Conservation (phyloP, 2,329 filamentous ascomycete genomes). For the Cytospora piceicola region DNA sequence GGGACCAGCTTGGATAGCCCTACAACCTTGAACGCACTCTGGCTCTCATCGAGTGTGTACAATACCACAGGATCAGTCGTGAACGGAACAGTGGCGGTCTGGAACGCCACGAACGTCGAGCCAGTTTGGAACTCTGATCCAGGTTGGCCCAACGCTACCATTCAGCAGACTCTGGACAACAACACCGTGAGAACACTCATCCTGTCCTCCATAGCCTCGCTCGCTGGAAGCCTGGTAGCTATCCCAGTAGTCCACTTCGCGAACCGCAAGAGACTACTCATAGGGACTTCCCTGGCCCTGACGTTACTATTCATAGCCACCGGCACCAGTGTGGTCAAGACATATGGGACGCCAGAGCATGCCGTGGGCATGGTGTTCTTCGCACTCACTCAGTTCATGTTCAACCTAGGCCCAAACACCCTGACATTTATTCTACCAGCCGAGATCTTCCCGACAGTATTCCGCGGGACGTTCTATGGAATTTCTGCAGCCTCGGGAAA, state of each 20-base stretch:
- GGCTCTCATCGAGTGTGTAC: slow-evolving; percentile 35
- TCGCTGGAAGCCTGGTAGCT: slow-evolving; percentile 30
- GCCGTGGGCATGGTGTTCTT: slow-evolving; percentile 32
- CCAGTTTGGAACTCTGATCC: slow-evolving; percentile 32
- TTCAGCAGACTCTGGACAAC: slow-evolving; percentile 27
- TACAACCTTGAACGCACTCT: slow-evolving; percentile 44
- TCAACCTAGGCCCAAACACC: slow-evolving; percentile 39
- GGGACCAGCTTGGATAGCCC: slow-evolving; percentile 54
- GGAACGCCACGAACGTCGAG: neutral
- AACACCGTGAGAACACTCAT: slow-evolving; percentile 17
- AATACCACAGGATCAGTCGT: neutral
- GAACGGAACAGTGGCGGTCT: neutral
- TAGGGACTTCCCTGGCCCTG: slow-evolving; percentile 23
- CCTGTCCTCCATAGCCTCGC: slow-evolving; percentile 29
- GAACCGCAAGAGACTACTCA: slow-evolving; percentile 29
- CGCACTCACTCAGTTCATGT: slow-evolving; percentile 36
- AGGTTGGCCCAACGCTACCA: slow-evolving; percentile 31
- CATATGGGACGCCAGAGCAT: slow-evolving; percentile 27
- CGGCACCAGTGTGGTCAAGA: slow-evolving; percentile 32
- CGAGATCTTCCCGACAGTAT: slow-evolving; percentile 40
- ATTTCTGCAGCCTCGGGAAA: slow-evolving; percentile 39
- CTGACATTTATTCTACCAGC: slow-evolving; percentile 39
- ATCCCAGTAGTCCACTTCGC: slow-evolving; percentile 30
- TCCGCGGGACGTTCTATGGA: slow-evolving; percentile 40
- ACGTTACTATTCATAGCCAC: slow-evolving; percentile 31